Evolutionary conservation across 73 alveolate species (phyloP).

Genomic region (Paramecium octaurelia): DNA sequence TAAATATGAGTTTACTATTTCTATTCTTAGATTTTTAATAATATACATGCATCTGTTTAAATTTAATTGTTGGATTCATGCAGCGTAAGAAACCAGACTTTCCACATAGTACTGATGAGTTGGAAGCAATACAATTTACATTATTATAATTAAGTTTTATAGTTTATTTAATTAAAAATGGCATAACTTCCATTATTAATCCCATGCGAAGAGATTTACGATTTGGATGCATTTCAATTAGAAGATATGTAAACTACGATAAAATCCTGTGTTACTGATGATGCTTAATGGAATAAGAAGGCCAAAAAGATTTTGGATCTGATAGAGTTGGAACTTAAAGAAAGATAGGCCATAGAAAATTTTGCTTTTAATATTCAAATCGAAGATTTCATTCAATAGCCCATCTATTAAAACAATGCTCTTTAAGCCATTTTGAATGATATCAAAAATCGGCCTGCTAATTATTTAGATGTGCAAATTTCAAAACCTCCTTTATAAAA

Average conservation of each 20-base stretch:
- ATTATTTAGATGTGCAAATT: neutral
- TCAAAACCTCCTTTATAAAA: neutral
- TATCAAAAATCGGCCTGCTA: slow-evolving; percentile 30
- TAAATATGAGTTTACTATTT: neutral
- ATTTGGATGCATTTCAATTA: slow-evolving; percentile 41
- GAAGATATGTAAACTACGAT: neutral
- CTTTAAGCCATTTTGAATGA: slow-evolving; percentile 42
- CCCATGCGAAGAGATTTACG: slow-evolving; percentile 49
- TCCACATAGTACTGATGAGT: no score
- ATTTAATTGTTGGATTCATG: neutral
- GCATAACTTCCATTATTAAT: slow-evolving; percentile 42
- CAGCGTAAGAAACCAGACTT: neutral
- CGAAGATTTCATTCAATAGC: neutral
- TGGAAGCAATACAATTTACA: neutral
- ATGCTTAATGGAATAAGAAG: slow-evolving; percentile 50
- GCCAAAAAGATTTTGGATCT: slow-evolving; percentile 18
- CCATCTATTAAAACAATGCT: slow-evolving; percentile 14
- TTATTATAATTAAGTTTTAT: neutral
- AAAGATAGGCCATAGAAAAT: slow-evolving; percentile 53
- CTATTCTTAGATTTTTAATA: neutral
- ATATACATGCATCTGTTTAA: neutral
- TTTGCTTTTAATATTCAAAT: slow-evolving; percentile 35
- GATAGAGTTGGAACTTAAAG: slow-evolving; percentile 40
- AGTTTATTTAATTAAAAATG: neutral
- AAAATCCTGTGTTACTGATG: neutral